phyloP scores from a whole-genome alignment of 345 rosid species.

The Boechera divaricarpa region DNA sequence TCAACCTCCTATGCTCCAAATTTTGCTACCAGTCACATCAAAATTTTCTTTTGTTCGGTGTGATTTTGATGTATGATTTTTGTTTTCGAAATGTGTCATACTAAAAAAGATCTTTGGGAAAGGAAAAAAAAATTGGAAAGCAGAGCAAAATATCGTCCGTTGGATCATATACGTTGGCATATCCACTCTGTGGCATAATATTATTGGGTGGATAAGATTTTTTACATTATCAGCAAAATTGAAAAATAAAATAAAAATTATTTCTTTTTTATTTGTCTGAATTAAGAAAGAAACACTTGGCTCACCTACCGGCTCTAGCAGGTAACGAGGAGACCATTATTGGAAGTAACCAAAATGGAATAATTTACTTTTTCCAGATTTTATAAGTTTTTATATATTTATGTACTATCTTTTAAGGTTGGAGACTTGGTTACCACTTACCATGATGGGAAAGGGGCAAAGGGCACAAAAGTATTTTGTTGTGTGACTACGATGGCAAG shows the following conservation, averaged over 20 bases:
- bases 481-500: conserved; percentile 27
- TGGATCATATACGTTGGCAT: conserved; percentile 30
- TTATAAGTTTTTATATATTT: conserved; percentile 13
- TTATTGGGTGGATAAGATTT: conserved; percentile 31
- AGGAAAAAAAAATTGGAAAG: background rate
- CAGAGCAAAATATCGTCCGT: conserved; percentile 14
- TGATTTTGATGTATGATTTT: conserved; percentile 5
- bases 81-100: conserved; percentile 14
- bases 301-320: conserved; percentile 38
- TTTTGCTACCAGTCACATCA: conserved; percentile 18
- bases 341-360: conserved; percentile 45
- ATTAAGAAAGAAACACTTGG: conserved; percentile 1
- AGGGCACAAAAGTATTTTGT: conserved; percentile 31
- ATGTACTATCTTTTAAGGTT: conserved; percentile 44
- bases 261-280: background rate
- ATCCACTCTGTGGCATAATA: conserved; percentile 34
- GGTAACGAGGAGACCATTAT: conserved; percentile 37
- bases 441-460: conserved; percentile 47
- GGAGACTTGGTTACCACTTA: conserved; percentile 42
- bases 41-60: background rate
- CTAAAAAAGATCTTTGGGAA: background rate
- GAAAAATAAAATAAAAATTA: background rate
- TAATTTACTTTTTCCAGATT: conserved; percentile 34
- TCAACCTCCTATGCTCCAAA: background rate
- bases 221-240: conserved; percentile 21